Base-by-base conservation (phyloP, 2,329 filamentous ascomycete species). In the Alternaria tenuissima region DNA sequence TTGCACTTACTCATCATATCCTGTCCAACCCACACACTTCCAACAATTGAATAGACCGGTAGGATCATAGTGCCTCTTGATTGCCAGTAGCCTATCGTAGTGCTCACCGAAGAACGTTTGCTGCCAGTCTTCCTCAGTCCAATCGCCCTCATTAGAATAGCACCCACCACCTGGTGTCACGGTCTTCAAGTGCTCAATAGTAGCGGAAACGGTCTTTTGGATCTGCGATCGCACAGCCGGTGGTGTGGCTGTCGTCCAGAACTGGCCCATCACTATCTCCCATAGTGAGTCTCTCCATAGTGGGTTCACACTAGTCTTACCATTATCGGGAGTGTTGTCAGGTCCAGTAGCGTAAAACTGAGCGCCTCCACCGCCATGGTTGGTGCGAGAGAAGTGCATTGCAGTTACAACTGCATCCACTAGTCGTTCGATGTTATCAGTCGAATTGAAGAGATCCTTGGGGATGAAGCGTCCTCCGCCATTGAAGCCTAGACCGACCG, bases 331-430 rank as follows among this genome's bases (percentile, higher is more conserved):
- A 16, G 72, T 69, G 51, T 74, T 77, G 24, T 66, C 52, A 1
- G 76, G 76, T 1, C 75, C 76, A 0, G 76, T 78, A 11, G 76
- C 70, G 57, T 78, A 78, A 12, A 78, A 68, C 39, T 78, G 76
- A 5, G 72, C 75, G 34, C 64, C 64, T 14, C 75, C 75, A 39
- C 70, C 66, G 7, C 66, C 71, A 16, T 64, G 52, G 28, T 71
- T 73, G n/a, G 59, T 63, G 47, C 68, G 59, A 3, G 73, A 74
- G 43, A 73, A 69, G 49, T 76, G 73, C 72, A 77, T 76, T 1
- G 73, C 71, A 34, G 67, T 65, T 2, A 77, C 55, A 18, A 78
- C 67, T 7, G 76, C 76, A 41, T 72, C 55, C 7, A 74, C 74
- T 3, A 78, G 60, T 12, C 66, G 67, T 3, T 70, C 64, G 26